These are phyloP conservation scores for Lachnellula suecica DNA, from an alignment of 2,329 filamentous ascomycete species.

Conservation along the genomic window DNA sequence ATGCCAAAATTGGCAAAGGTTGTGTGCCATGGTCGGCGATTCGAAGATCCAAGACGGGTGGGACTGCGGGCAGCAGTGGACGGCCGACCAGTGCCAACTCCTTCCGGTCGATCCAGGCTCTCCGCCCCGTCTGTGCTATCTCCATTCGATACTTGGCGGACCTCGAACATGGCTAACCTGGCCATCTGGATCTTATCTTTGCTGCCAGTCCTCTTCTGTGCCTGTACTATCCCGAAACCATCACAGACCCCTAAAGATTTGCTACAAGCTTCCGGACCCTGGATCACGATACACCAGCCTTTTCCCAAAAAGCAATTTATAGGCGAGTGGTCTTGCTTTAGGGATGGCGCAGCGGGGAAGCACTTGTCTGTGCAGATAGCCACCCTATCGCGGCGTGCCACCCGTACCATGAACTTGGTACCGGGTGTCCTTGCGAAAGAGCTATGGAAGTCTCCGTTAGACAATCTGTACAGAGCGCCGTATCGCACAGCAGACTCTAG, in stretches of 20 bases:
- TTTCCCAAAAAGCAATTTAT: constrained; percentile 9
- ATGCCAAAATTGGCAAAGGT: background rate
- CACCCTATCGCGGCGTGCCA: constrained; percentile 2
- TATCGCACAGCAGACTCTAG: background rate
- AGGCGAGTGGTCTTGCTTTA: constrained; percentile 7
- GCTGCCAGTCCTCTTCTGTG: background rate
- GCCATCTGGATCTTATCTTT: constrained; percentile 1
- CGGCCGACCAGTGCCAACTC: background rate
- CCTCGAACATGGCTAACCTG: background rate
- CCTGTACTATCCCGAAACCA: background rate
- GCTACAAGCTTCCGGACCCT: background rate
- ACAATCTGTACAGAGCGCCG: background rate
- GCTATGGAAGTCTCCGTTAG: constrained; percentile 4
- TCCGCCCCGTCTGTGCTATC: background rate
- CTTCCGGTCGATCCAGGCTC: background rate
- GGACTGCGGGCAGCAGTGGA: background rate
- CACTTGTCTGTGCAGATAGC: background rate
- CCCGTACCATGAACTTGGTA: constrained; percentile 10
- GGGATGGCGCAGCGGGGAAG: constrained; percentile 7
- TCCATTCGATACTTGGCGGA: background rate
- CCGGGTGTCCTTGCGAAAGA: constrained; percentile 1
- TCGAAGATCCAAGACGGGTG: constrained; percentile 1
- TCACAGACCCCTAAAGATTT: background rate
- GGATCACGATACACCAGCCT: background rate
- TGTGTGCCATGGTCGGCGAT: constrained; percentile 10